These are phyloP conservation scores for Choanephora cucurbitarum DNA, from an alignment of 371 early-diverging fungal species.

Conservation along the genomic window DNA sequence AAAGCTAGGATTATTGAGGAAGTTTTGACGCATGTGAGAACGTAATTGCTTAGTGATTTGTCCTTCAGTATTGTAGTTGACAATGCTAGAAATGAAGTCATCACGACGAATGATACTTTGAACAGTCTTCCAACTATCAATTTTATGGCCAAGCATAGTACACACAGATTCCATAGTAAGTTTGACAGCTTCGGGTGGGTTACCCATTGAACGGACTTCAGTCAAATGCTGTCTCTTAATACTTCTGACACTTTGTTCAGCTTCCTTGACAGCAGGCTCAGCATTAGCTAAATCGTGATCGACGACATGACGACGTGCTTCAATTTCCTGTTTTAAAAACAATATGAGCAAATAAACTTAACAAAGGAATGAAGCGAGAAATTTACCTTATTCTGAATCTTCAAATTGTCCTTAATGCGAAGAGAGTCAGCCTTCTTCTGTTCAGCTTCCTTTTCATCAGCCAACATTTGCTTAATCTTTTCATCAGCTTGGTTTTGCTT, in stretches of 20 bases:
- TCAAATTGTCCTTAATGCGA: constrained; percentile 79
- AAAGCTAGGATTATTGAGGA: constrained; percentile 81
- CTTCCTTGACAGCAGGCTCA: constrained; percentile 97
- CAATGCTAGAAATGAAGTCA: constrained; percentile 97
- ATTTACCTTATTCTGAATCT: constrained; percentile 65
- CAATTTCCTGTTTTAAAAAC: constrained; percentile 61
- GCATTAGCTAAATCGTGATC: constrained; percentile 90
- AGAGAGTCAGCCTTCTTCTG: constrained; percentile 85
- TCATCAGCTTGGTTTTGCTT: constrained; percentile 93
- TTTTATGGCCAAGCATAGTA: constrained; percentile 86
- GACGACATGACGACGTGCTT: constrained; percentile 81
- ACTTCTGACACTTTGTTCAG: constrained; percentile 89
- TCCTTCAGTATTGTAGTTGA: constrained; percentile 88
- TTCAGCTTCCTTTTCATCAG: constrained; percentile 95
- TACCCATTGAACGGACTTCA: constrained; percentile 98
- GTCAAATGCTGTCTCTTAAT: constrained; percentile 97
- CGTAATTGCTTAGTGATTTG: constrained; percentile 76
- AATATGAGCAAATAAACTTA: background rate
- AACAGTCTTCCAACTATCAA: constrained; percentile 86
- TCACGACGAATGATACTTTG: constrained; percentile 93
- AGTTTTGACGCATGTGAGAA: constrained; percentile 78
- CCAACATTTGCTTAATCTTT: constrained; percentile 95
- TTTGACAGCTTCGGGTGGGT: constrained; percentile 97
- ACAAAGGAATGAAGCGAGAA: background rate
- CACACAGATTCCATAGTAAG: constrained; percentile 98